phyloP scores from a whole-genome alignment of 1,284 basidiomycete genomes.

The Sutorius eximius region DNA sequence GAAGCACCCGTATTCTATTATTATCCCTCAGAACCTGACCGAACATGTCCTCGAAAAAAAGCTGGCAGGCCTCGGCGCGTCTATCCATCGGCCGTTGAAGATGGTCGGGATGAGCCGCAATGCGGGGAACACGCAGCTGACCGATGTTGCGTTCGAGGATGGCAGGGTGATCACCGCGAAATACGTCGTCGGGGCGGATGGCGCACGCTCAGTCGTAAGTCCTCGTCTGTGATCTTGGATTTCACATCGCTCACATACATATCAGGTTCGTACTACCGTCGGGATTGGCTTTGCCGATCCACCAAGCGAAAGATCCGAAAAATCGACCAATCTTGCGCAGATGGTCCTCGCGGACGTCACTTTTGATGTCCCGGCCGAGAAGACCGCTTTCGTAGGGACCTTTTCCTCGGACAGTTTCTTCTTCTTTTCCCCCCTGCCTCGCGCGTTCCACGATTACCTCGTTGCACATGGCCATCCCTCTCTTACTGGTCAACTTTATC shows the following conservation, averaged over 20 bases:
- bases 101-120: constrained; percentile 30
- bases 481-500: constrained; percentile 26
- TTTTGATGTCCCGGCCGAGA: constrained; percentile 7
- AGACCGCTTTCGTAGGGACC: neutral
- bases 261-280: constrained; percentile 22
- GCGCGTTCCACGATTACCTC: constrained; percentile 28
- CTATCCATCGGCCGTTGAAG: constrained; percentile 16
- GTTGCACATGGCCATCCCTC: constrained; percentile 9
- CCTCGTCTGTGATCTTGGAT: neutral
- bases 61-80: too few species aligned
- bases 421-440: constrained; percentile 30
- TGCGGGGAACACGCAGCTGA: constrained; percentile 22
- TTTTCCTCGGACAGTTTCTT: constrained; percentile 31
- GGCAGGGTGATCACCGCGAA: constrained; percentile 45
- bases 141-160: constrained; percentile 47
- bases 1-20: constrained; percentile 42
- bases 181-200: constrained; percentile 56
- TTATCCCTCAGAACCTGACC: constrained; percentile 48
- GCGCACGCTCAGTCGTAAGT: constrained; percentile 47
- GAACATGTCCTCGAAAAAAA: constrained; percentile 41
- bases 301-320: neutral
- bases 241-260: neutral
- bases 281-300: constrained; percentile 24
- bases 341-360: constrained; percentile 25
- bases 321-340: constrained; percentile 16